Base-by-base conservation (phyloP, 1,139 yeast species). In the Scheffersomyces insectosa region DNA sequence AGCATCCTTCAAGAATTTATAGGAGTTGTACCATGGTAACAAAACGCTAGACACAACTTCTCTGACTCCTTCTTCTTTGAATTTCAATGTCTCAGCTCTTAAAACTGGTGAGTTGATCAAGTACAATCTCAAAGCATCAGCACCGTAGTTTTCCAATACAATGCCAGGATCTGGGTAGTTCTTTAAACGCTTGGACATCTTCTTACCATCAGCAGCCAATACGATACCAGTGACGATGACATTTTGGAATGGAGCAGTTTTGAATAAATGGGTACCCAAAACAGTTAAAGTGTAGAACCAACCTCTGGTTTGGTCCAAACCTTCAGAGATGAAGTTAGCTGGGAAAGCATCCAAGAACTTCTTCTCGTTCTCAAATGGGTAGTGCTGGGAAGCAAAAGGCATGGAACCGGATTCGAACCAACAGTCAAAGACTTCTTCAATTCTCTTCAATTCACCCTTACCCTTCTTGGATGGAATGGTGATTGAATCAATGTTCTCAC, bases 351-450 rank as follows among this genome's bases (percentile, higher is more conserved):
- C 65, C 42, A 75, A 61, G 71, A 93, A 91, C 44, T 68, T 67
- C 14, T 86, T 89, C 61, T 81, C 70, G 62, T 81, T 80, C 70
- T 91, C 98, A 66, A 93, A 93, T 55, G 99, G 99, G 63, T 91
- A 95, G 68, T 95, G 99, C 64, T 86, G 86, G 38, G 96, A 86
- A 42, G 98, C 98, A 57, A 87, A 95, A 50, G 99, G 99, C 99
- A 95, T 95, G 41, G 97, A 85, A 55, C 99, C 99, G 28, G 97
- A 89, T 75, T 95, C 99, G 62, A 93, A 95, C 99, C 99, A 95
- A 77, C 99, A 95, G 72, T 95, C 99, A 62, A 95, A 95, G 42
- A 95, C 99, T 70, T 93, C 99, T 65, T 93, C 98, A 50, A 93
- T 79, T 77, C 99, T 87, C 66, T 73, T 86, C 68, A 95, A 80